A percentile compares a stretch with the other conserved stretches of the same genome.
Conservation (phyloP, 73 alveolate species). For the Stentor coeruleus region DNA sequence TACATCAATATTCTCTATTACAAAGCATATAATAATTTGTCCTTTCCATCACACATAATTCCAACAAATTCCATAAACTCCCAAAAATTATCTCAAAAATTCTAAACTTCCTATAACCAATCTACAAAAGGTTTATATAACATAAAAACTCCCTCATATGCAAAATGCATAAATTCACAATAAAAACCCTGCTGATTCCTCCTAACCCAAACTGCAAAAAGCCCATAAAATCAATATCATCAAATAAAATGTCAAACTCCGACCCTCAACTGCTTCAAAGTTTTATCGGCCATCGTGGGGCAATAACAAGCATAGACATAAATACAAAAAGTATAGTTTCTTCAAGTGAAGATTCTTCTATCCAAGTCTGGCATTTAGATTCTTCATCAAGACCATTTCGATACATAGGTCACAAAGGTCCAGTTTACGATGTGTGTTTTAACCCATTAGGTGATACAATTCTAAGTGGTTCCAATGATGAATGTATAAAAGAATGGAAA, state of each 20-base stretch:
- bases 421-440: conserved; percentile 78
- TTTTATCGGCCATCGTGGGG: conserved; percentile 10
- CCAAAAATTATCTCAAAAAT: too few relatives aligned
- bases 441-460: conserved; percentile 78
- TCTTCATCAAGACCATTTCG: background rate
- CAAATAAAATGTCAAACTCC: conserved; percentile 2
- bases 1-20: too few relatives aligned
- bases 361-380: conserved; percentile 15
- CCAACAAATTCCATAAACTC: too few relatives aligned
- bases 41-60: too few relatives aligned
- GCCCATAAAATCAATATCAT: too few relatives aligned
- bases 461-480: conserved; percentile 91
- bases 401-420: conserved; percentile 92
- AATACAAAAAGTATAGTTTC: background rate
- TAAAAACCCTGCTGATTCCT: too few relatives aligned
- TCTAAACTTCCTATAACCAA: too few relatives aligned
- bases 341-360: conserved; percentile 18
- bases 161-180: too few relatives aligned
- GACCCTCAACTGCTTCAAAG: conserved; percentile 25
- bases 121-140: too few relatives aligned
- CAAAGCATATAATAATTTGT: too few relatives aligned
- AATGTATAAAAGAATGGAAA: conserved; percentile 90
- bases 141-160: too few relatives aligned
- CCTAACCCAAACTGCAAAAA: too few relatives aligned
- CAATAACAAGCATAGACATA: background rate